Conservation (phyloP, 306 rosid genomes). For the Acmispon strigosus region DNA sequence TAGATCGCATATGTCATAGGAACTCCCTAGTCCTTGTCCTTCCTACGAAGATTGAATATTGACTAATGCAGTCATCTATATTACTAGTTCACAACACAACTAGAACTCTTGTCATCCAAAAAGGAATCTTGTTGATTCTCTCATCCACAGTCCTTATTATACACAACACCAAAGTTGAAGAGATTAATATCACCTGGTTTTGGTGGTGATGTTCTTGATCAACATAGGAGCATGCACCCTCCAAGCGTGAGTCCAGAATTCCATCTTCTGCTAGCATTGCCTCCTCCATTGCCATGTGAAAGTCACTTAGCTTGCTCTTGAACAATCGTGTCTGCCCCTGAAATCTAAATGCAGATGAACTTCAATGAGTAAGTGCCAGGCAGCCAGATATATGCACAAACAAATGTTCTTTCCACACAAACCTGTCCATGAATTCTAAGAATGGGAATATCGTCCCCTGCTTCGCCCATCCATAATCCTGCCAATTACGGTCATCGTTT, state of each 20-base stretch:
- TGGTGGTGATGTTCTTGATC: conserved; percentile 28
- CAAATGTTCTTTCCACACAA: not conserved
- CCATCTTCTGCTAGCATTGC: conserved; percentile 78
- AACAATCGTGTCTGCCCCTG: conserved; percentile 71
- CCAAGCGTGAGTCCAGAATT: conserved; percentile 33
- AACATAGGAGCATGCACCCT: conserved; percentile 26
- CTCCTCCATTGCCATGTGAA: conserved; percentile 83
- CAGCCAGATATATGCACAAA: not conserved
- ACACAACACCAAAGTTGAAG: not conserved
- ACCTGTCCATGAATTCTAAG: conserved; percentile 81
- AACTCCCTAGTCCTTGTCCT: not conserved
- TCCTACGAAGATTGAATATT: not conserved
- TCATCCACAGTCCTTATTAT: not conserved
- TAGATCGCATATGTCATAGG: not conserved
- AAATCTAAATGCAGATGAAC: conserved; percentile 42
- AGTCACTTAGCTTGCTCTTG: conserved; percentile 65
- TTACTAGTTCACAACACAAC: not conserved
- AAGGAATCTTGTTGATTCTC: not conserved
- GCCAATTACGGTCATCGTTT: conserved; percentile 32
- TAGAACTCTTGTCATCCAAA: not conserved
- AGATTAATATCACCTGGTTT: conserved; percentile 37
- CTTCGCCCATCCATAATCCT: conserved; percentile 93
- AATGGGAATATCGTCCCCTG: conserved; percentile 84
- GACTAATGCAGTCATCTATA: not conserved
- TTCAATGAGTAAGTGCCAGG: not conserved